Percentiles rank a stretch among this genome's conserved stretches.
Evolutionary conservation across 1,284 basidiomycete species (phyloP).

Genomic region (Apiotrichum gamsii): DNA sequence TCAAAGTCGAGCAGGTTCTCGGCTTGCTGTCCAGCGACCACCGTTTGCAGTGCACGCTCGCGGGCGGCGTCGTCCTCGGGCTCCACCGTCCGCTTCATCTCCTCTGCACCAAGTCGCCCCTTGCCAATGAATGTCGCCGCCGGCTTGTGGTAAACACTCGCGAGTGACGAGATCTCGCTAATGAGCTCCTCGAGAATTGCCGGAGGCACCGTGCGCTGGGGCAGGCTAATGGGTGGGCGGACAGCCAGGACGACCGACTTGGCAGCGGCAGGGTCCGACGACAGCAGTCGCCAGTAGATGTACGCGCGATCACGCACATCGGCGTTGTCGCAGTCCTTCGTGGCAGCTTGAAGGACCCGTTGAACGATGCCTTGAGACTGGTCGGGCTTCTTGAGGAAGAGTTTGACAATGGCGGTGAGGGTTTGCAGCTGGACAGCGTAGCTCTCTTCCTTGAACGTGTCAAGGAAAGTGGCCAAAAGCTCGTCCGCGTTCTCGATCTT

Average conservation of each 20-base stretch:
- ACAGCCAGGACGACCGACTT: slow-evolving; percentile 90
- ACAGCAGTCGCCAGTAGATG: slow-evolving; percentile 91
- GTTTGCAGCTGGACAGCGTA: slow-evolving; percentile 74
- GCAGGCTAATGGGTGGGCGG: slow-evolving; percentile 87
- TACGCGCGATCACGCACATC: slow-evolving; percentile 92
- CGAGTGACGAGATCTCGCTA: slow-evolving; percentile 75
- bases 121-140: slow-evolving; percentile 82
- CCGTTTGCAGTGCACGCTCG: slow-evolving; percentile 80
- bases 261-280: slow-evolving; percentile 85
- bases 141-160: slow-evolving; percentile 94
- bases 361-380: slow-evolving; percentile 85
- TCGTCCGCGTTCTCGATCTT: slow-evolving; percentile 95
- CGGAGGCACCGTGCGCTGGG: slow-evolving; percentile 80
- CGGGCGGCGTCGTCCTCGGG: slow-evolving; percentile 58
- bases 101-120: slow-evolving; percentile 76
- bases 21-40: slow-evolving; percentile 80
- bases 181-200: slow-evolving; percentile 90
- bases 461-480: slow-evolving; percentile 84
- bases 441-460: slow-evolving; percentile 93
- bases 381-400: slow-evolving; percentile 92
- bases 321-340: slow-evolving; percentile 95
- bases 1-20: slow-evolving; percentile 95
- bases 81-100: slow-evolving; percentile 65
- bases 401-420: slow-evolving; percentile 90
- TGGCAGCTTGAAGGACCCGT: slow-evolving; percentile 93